Conservation (phyloP, 1,284 basidiomycete species). For the Rhodofomes roseus region DNA sequence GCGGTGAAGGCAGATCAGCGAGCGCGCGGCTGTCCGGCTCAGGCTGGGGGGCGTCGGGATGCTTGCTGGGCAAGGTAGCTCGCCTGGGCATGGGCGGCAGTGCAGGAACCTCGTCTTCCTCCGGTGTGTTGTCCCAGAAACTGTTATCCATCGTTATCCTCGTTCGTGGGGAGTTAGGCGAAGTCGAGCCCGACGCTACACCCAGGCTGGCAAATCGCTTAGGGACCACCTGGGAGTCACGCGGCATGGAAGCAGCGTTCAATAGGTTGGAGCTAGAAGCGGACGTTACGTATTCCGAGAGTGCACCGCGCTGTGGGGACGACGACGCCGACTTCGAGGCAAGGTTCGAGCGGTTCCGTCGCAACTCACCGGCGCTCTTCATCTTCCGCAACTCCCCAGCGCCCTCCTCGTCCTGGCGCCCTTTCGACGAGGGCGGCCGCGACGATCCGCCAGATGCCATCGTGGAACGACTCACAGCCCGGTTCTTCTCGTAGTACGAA, state of each 20-base stretch:
- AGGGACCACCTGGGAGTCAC: slow-evolving; percentile 36
- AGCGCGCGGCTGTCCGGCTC: neutral
- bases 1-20: slow-evolving; percentile 18
- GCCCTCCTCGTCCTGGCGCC: slow-evolving; percentile 31
- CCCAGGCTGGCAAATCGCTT: slow-evolving; percentile 71
- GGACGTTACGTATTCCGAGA: slow-evolving; percentile 53
- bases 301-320: slow-evolving; percentile 39
- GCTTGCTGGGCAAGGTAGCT: slow-evolving; percentile 7
- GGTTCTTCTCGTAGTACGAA: slow-evolving; percentile 49
- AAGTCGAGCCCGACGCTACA: slow-evolving; percentile 31
- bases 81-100: slow-evolving; percentile 23
- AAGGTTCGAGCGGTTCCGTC: slow-evolving; percentile 35
- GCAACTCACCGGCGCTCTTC: slow-evolving; percentile 83
- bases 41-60: slow-evolving; percentile 3
- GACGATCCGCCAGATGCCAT: slow-evolving; percentile 13
- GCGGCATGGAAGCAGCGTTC: slow-evolving; percentile 28
- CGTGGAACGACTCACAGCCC: slow-evolving; percentile 23
- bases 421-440: slow-evolving; percentile 12
- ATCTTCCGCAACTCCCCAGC: slow-evolving; percentile 69
- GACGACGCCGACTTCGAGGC: slow-evolving; percentile 22
- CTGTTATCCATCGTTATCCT: slow-evolving; percentile 24
- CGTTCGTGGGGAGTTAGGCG: slow-evolving; percentile 17
- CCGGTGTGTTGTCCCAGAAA: slow-evolving; percentile 30
- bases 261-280: slow-evolving; percentile 63
- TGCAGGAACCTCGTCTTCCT: slow-evolving; percentile 23